phyloP scores from a whole-genome alignment of 129 eudicot species.

The Glebionis coronaria region DNA sequence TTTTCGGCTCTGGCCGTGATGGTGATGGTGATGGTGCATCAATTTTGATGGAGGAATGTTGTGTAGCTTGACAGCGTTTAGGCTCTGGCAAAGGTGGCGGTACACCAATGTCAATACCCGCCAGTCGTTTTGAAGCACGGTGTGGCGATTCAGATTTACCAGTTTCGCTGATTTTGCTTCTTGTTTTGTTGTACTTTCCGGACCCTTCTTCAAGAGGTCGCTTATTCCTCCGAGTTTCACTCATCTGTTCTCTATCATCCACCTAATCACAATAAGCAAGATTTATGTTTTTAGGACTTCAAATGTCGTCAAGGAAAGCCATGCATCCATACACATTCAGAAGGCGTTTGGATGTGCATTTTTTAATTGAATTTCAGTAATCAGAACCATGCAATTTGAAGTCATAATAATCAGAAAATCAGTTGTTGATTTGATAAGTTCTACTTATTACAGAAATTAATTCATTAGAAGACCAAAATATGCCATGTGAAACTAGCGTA shows the following conservation, averaged over 20 bases:
- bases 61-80: not conserved
- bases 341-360: too few relatives aligned
- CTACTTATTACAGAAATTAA: too few relatives aligned
- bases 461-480: too few relatives aligned
- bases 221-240: slow-evolving; percentile 32
- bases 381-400: too few relatives aligned
- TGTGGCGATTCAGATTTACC: slow-evolving; percentile 31
- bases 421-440: too few relatives aligned
- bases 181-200: slow-evolving; percentile 12
- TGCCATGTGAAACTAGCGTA: too few relatives aligned
- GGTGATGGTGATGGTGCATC: slow-evolving; percentile 3
- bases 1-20: slow-evolving; percentile 10
- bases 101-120: slow-evolving; percentile 16
- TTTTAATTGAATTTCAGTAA: too few relatives aligned
- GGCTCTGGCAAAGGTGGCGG: not conserved
- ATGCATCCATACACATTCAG: too few relatives aligned
- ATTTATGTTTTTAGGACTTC: not conserved
- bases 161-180: slow-evolving; percentile 24
- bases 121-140: slow-evolving; percentile 55
- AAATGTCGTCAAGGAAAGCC: too few relatives aligned
- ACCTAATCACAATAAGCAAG: slow-evolving; percentile 7
- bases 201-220: slow-evolving; percentile 25
- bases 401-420: too few relatives aligned
- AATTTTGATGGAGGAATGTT: not conserved
- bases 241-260: slow-evolving; percentile 20